These are phyloP conservation scores for Fusarium floridanum DNA, from an alignment of 2,329 filamentous ascomycete genomes.

Conservation along the genomic window DNA sequence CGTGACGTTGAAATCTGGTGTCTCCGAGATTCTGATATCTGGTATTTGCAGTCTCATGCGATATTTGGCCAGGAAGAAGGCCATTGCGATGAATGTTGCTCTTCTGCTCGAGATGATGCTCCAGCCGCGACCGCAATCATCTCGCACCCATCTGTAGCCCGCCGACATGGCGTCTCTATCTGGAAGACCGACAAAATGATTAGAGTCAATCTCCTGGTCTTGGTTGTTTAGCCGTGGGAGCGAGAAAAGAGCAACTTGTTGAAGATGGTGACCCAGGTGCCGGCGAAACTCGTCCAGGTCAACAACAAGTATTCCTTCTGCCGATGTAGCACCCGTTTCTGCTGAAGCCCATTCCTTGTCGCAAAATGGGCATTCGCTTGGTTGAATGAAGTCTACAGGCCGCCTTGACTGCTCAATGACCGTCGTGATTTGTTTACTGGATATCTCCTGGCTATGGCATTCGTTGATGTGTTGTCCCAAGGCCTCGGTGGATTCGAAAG, in stretches of 20 bases:
- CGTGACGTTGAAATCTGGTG: too few species aligned
- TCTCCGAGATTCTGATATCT: too few species aligned
- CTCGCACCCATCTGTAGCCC: not conserved
- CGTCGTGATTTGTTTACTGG: not conserved
- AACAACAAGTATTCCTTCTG: not conserved
- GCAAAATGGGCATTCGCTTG: not conserved
- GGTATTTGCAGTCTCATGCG: too few species aligned
- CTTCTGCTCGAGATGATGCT: not conserved
- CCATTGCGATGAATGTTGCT: not conserved
- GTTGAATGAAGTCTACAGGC: not conserved
- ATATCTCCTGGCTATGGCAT: not conserved
- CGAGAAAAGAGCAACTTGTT: not conserved
- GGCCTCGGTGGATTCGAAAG: not conserved
- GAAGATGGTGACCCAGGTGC: not conserved
- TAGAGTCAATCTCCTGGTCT: not conserved
- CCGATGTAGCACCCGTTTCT: not conserved
- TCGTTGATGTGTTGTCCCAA: not conserved
- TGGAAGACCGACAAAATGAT: not conserved
- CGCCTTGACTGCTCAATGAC: not conserved
- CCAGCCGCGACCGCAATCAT: not conserved
- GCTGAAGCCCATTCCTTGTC: not conserved
- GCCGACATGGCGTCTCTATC: not conserved
- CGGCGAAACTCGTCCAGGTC: not conserved
- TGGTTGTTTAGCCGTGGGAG: not conserved
- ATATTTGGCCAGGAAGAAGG: not conserved